These are phyloP conservation scores for Diutina catenulata DNA, from an alignment of 1,139 yeast species.

Conservation along the genomic window DNA sequence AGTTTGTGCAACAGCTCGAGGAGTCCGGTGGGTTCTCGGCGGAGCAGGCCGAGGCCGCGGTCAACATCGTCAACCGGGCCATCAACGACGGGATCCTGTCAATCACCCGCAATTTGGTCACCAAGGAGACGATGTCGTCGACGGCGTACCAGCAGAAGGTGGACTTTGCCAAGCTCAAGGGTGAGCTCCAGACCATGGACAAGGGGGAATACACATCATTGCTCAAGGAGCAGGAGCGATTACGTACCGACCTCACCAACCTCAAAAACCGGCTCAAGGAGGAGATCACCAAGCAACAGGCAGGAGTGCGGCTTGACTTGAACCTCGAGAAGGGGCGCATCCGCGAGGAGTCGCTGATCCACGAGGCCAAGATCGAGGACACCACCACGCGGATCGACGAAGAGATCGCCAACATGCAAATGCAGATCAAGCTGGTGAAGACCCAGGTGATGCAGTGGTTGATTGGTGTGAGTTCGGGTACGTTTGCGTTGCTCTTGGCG, in stretches of 20 bases:
- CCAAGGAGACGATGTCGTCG: conserved; percentile 70
- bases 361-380: conserved; percentile 87
- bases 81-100: conserved; percentile 73
- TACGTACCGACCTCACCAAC: conserved; percentile 78
- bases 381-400: conserved; percentile 92
- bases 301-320: conserved; percentile 81
- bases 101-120: conserved; percentile 65
- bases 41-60: conserved; percentile 74
- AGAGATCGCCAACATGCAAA: conserved; percentile 87
- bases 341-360: conserved; percentile 85
- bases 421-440: conserved; percentile 88
- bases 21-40: conserved; percentile 58
- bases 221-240: conserved; percentile 78
- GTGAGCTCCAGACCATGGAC: conserved; percentile 83
- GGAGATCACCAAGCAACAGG: conserved; percentile 83
- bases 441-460: conserved; percentile 97
- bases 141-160: conserved; percentile 93
- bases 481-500: conserved; percentile 85
- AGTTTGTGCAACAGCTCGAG: conserved; percentile 58
- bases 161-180: conserved; percentile 87
- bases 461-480: conserved; percentile 96
- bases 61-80: conserved; percentile 62
- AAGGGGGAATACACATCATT: conserved; percentile 73
- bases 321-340: conserved; percentile 92
- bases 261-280: conserved; percentile 76